Percentiles rank a stretch among this genome's conserved stretches.
These are phyloP conservation scores for Taxawa tesnikishii DNA, from an alignment of 2,329 filamentous ascomycete species.

Conservation along the genomic window DNA sequence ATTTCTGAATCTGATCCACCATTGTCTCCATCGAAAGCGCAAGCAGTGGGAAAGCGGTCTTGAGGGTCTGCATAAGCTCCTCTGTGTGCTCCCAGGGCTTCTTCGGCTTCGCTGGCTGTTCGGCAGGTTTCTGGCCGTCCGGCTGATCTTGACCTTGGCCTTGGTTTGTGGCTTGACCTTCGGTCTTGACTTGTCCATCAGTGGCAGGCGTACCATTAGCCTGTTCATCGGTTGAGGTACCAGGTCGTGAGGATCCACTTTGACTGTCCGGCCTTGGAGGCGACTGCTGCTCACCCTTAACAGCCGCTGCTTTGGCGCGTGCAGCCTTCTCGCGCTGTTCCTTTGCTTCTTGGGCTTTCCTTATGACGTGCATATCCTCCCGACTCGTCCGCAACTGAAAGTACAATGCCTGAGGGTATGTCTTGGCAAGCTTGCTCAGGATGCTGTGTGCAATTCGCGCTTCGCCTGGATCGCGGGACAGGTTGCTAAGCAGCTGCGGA, in stretches of 20 bases:
- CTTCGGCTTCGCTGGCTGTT: slow-evolving; percentile 42
- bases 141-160: slow-evolving; percentile 13
- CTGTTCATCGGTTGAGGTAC: slow-evolving; percentile 30
- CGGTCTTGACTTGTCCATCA: slow-evolving; percentile 20
- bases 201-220: slow-evolving; percentile 24
- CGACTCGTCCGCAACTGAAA: slow-evolving; percentile 88
- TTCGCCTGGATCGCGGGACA: slow-evolving; percentile 67
- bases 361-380: slow-evolving; percentile 86
- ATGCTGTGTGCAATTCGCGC: slow-evolving; percentile 76
- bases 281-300: slow-evolving; percentile 26
- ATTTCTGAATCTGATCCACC: slow-evolving; percentile 97
- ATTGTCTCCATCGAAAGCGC: slow-evolving; percentile 98
- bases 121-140: slow-evolving; percentile 15
- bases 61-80: slow-evolving; percentile 87
- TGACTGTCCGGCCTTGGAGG: slow-evolving; percentile 23
- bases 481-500: slow-evolving; percentile 81
- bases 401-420: slow-evolving; percentile 87
- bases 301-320: slow-evolving; percentile 45
- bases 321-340: slow-evolving; percentile 41
- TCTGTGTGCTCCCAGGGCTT: slow-evolving; percentile 95
- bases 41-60: slow-evolving; percentile 91
- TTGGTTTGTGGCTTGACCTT: slow-evolving; percentile 3
- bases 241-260: slow-evolving; percentile 16
- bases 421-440: slow-evolving; percentile 85
- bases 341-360: slow-evolving; percentile 66